A percentile compares a stretch with the other conserved stretches of the same genome.
phyloP scores from a whole-genome alignment of 352 stramenopile genomes.

The Peronospora belbahrii region DNA sequence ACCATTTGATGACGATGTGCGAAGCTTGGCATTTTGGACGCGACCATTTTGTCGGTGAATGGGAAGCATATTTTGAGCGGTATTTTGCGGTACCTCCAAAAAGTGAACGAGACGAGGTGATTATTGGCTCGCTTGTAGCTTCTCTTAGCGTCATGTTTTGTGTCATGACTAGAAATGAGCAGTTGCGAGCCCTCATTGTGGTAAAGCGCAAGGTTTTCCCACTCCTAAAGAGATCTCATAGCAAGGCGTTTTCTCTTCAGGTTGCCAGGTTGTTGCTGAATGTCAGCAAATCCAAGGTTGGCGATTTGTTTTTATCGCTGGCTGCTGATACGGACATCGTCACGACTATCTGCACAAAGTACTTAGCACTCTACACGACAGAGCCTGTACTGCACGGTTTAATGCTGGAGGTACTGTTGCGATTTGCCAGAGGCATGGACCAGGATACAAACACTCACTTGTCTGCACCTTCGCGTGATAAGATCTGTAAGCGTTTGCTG shows the following conservation, averaged over 20 bases:
- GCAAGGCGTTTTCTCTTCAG: slow-evolving; percentile 26
- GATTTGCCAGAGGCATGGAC: slow-evolving; percentile 20
- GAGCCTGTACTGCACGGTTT: slow-evolving; percentile 36
- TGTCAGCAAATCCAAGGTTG: slow-evolving; percentile 34
- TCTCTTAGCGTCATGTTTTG: slow-evolving; percentile 30
- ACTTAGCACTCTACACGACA: slow-evolving; percentile 32
- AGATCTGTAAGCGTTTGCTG: slow-evolving; percentile 32
- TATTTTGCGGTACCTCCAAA: slow-evolving; percentile 35
- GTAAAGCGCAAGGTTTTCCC: slow-evolving; percentile 48
- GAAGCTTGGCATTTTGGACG: slow-evolving; percentile 17
- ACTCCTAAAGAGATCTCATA: slow-evolving; percentile 30
- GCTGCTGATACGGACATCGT: slow-evolving; percentile 50
- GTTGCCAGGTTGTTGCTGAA: slow-evolving; percentile 41
- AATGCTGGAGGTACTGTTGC: slow-evolving; percentile 37
- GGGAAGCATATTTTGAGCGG: slow-evolving; percentile 41
- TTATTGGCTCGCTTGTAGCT: slow-evolving; percentile 37
- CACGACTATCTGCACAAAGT: slow-evolving; percentile 38
- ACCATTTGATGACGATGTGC: slow-evolving; percentile 40
- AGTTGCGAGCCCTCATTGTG: slow-evolving; percentile 42
- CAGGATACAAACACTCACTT: slow-evolving; percentile 4
- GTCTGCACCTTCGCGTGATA: slow-evolving; percentile 18
- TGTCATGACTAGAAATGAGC: slow-evolving; percentile 27
- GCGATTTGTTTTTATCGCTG: slow-evolving; percentile 52
- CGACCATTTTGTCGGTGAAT: slow-evolving; percentile 22
- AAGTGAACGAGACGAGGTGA: slow-evolving; percentile 46